Evolutionary conservation across 2,329 filamentous ascomycete genomes (phyloP), one percentile per base, ranked within the genome.

Genomic region (Alternaria arborescens): DNA sequence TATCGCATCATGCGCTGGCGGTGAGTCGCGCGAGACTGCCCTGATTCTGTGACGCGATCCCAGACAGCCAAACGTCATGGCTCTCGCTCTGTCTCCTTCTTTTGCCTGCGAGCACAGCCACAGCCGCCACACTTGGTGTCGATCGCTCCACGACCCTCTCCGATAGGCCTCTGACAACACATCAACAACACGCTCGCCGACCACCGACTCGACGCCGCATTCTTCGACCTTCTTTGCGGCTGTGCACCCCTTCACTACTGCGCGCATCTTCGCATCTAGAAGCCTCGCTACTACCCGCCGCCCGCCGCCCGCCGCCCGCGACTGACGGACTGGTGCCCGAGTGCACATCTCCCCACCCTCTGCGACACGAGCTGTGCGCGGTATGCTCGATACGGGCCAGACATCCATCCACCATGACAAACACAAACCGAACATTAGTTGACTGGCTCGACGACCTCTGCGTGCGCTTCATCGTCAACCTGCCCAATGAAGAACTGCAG

Each of bases 361-460:
- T 54, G 54, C 66, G 57, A 57, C 61, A 46, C 55, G 51, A 44
- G 55, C 60, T 67, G 67, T 66, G 66, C 69, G 60, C 65, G 88
- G 88, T 82, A 91, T 91, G 88, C 85, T 80, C 79, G 82, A 83
- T 80, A 80, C 80, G 78, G 81, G 78, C 78, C 86, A 88, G 77
- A 52, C 40, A 59, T 53, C 52, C 64, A 28, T 42, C 52, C 63
- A 68, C 55, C 76, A 94, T 94, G 91, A 84, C 87, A 82, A 85
- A 87, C 83, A 83, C 84, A 84, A 92, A 90, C 80, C 93, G 95
- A 91, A 89, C 88, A 81, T 85, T 97, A 84, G 91, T 93, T 87
- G 93, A 97, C 81, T 97, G 93, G 94, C 86, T 98, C 83, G 94
- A 98, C 89, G 94, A 98, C 82, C 87, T 98, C 61, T 97, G 93